Evolutionary conservation across 345 rosid species (phyloP).

Genomic region (Kernera saxatilis): DNA sequence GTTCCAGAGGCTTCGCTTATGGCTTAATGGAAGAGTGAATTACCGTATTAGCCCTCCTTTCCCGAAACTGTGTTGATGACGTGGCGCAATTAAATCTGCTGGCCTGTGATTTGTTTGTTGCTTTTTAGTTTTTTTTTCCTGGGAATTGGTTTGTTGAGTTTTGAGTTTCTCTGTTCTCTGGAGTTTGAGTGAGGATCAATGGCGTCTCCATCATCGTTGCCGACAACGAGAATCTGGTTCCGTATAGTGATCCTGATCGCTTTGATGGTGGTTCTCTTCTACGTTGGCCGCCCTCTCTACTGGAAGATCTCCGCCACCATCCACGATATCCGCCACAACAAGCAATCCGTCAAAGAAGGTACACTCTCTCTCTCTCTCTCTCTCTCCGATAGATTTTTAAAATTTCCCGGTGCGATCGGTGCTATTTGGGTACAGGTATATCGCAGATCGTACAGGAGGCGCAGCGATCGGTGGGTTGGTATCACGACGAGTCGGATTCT

Average conservation of each 20-base stretch:
- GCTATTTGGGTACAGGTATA: constrained; percentile 44
- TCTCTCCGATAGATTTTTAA: neutral
- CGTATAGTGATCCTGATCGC: constrained; percentile 32
- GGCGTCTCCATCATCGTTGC: constrained; percentile 31
- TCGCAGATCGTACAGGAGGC: constrained; percentile 64
- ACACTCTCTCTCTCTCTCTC: neutral
- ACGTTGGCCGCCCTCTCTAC: constrained; percentile 79
- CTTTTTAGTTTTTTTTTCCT: too few relatives aligned
- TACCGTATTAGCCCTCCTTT: neutral
- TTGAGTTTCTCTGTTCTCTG: neutral
- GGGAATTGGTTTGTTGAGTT: neutral
- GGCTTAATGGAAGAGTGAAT: neutral
- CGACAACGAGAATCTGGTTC: constrained; percentile 39
- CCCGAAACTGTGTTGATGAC: neutral
- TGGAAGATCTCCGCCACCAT: constrained; percentile 92
- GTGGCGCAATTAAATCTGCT: neutral
- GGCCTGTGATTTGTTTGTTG: neutral
- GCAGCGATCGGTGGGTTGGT: constrained; percentile 76
- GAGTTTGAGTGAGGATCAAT: constrained; percentile 24
- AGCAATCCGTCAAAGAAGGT: constrained; percentile 77
- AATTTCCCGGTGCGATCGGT: neutral
- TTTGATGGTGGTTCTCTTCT: constrained; percentile 46
- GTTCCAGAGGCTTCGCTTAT: neutral
- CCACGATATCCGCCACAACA: constrained; percentile 82
- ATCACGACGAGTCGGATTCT: constrained; percentile 60